Evolutionary conservation across 2,329 filamentous ascomycete genomes (phyloP).

Genomic region (Xenoacremonium recifei): DNA sequence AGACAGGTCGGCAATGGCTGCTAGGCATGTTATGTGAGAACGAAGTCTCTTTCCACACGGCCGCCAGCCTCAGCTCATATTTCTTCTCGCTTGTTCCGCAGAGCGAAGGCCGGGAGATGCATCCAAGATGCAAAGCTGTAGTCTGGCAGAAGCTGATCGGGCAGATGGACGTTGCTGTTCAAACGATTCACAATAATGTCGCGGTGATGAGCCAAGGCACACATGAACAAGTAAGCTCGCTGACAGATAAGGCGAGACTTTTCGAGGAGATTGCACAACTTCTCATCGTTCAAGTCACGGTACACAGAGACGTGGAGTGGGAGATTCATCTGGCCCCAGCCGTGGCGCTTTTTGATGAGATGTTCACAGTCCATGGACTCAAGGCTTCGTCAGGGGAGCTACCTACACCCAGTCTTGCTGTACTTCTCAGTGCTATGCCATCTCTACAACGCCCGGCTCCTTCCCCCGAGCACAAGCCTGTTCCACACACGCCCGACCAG

Average conservation of each 20-base stretch:
- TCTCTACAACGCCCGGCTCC: too few relatives aligned
- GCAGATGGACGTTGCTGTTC: background rate
- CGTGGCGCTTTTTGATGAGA: background rate
- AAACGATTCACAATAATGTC: constrained; percentile 2
- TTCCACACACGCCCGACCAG: too few relatives aligned
- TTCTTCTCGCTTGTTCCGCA: constrained; percentile 38
- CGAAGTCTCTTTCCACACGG: constrained; percentile 56
- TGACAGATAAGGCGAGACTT: too few relatives aligned
- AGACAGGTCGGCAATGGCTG: constrained; percentile 59
- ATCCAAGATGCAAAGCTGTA: background rate
- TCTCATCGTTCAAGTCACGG: too few relatives aligned
- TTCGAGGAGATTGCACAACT: constrained; percentile 2
- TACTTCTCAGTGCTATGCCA: constrained; percentile 29
- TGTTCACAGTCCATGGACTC: constrained; percentile 10
- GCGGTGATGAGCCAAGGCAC: too few relatives aligned
- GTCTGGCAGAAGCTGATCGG: background rate
- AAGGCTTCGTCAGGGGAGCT: constrained; percentile 35
- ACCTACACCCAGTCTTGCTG: constrained; percentile 35
- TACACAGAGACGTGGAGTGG: too few relatives aligned
- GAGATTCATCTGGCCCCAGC: background rate
- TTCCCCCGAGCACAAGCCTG: too few relatives aligned
- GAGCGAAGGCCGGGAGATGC: background rate
- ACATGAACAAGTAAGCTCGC: too few relatives aligned
- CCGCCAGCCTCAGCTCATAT: constrained; percentile 55
- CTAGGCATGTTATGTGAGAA: constrained; percentile 56